These are phyloP conservation scores for Sphaceloma murrayae DNA, from an alignment of 2,329 filamentous ascomycete genomes.

Conservation along the genomic window DNA sequence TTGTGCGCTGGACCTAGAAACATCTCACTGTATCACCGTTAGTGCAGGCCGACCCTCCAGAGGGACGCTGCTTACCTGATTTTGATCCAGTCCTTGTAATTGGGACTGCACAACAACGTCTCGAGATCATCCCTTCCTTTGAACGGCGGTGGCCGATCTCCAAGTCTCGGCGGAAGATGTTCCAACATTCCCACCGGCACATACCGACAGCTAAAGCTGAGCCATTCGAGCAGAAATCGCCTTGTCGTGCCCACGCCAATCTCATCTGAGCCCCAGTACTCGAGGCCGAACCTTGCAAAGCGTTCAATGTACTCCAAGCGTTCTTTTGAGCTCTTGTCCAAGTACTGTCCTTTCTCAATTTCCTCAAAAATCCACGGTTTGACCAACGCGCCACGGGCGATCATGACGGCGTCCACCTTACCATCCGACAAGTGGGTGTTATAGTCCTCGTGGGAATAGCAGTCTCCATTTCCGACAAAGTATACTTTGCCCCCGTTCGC, in stretches of 20 bases:
- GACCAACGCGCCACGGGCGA: conserved; percentile 88
- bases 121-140: conserved; percentile 81
- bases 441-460: conserved; percentile 88
- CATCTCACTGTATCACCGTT: conserved; percentile 62
- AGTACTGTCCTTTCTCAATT: conserved; percentile 80
- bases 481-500: conserved; percentile 56
- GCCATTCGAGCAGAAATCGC: conserved; percentile 87
- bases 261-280: conserved; percentile 94
- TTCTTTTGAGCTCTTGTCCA: conserved; percentile 88
- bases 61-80: conserved; percentile 61
- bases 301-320: conserved; percentile 78
- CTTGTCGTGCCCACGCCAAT: conserved; percentile 83
- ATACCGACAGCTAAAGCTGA: conserved; percentile 89
- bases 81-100: conserved; percentile 98
- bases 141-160: conserved; percentile 80
- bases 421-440: conserved; percentile 64
- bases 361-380: conserved; percentile 99
- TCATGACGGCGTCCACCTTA: conserved; percentile 88
- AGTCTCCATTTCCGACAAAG: conserved; percentile 94
- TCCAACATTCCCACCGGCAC: conserved; percentile 83
- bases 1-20: conserved; percentile 85
- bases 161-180: conserved; percentile 74
- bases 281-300: conserved; percentile 81
- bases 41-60: conserved; percentile 20
- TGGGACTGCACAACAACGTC: conserved; percentile 79